These are phyloP conservation scores for Umbelopsis sp. DNA, from an alignment of 192 early-diverging fungal species.

Conservation along the genomic window DNA sequence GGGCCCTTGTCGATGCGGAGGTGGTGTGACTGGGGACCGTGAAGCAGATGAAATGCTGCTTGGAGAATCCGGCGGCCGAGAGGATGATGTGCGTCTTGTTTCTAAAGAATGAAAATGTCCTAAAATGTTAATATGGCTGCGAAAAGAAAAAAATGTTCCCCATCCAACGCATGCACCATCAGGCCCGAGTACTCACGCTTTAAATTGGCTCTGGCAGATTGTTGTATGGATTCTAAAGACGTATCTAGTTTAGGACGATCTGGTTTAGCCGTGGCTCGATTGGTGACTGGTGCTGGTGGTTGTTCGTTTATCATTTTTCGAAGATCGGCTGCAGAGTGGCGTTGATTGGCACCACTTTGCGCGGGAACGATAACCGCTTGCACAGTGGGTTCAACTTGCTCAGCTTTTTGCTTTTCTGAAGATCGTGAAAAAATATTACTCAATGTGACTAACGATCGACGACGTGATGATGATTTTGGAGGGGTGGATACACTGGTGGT, in stretches of 20 bases:
- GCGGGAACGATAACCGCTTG: conserved; percentile 12
- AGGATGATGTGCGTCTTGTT: neutral
- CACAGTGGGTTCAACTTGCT: conserved; percentile 10
- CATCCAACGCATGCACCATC: neutral
- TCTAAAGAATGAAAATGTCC: conserved; percentile 4
- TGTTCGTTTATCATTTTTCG: conserved; percentile 22
- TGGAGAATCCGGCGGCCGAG: conserved; percentile 26
- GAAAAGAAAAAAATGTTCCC: neutral
- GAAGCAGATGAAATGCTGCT: conserved; percentile 29
- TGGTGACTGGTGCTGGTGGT: conserved; percentile 3
- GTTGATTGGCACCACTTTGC: conserved; percentile 18
- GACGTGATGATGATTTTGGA: conserved; percentile 13
- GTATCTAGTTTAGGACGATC: neutral
- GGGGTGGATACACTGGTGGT: conserved; percentile 1
- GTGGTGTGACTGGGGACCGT: conserved; percentile 28
- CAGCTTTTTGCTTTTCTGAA: conserved; percentile 10
- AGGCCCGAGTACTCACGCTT: neutral
- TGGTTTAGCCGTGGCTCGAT: neutral
- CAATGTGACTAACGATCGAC: conserved; percentile 27
- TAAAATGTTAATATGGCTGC: conserved; percentile 8
- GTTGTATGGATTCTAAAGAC: conserved; percentile 9
- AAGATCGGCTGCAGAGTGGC: conserved; percentile 36
- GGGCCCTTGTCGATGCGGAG: conserved; percentile 26
- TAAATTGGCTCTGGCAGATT: neutral
- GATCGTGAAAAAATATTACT: conserved; percentile 12